Evolutionary conservation across 495 filamentous ascomycete species (phyloP).

Genomic region (Staphylotrichum tortipilum): DNA sequence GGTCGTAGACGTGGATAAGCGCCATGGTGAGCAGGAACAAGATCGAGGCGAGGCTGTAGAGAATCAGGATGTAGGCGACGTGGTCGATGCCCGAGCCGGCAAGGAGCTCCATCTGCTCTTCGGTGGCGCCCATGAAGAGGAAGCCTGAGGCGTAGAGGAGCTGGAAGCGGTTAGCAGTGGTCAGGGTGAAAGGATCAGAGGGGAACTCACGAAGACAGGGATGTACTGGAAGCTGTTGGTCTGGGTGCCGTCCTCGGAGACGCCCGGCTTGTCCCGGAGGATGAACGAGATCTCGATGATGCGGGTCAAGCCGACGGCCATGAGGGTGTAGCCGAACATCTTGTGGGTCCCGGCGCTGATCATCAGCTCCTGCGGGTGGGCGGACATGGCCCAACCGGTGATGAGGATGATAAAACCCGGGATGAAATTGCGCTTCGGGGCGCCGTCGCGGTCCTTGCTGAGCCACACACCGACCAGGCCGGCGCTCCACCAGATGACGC

Average conservation of each 20-base stretch:
- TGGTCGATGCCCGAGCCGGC: slow-evolving; percentile 66
- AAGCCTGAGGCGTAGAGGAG: slow-evolving; percentile 90
- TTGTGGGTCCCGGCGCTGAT: slow-evolving; percentile 83
- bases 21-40: slow-evolving; percentile 83
- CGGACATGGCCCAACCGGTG: slow-evolving; percentile 92
- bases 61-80: slow-evolving; percentile 82
- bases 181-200: background rate
- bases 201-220: slow-evolving; percentile 69
- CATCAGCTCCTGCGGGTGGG: slow-evolving; percentile 72
- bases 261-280: slow-evolving; percentile 56
- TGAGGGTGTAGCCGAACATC: slow-evolving; percentile 92
- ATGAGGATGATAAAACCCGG: slow-evolving; percentile 83
- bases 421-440: slow-evolving; percentile 83
- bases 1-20: slow-evolving; percentile 74
- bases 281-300: slow-evolving; percentile 91
- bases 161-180: slow-evolving; percentile 29
- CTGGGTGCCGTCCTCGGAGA: slow-evolving; percentile 47
- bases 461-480: slow-evolving; percentile 90
- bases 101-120: slow-evolving; percentile 85
- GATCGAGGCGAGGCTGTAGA: slow-evolving; percentile 84
- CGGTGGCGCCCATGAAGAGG: slow-evolving; percentile 93
- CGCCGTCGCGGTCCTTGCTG: slow-evolving; percentile 69
- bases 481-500: slow-evolving; percentile 93
- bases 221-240: slow-evolving; percentile 89
- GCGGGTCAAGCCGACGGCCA: slow-evolving; percentile 74